phyloP scores from a whole-genome alignment of 202 grass and related monocot genomes.

The Eragrostis tef region DNA sequence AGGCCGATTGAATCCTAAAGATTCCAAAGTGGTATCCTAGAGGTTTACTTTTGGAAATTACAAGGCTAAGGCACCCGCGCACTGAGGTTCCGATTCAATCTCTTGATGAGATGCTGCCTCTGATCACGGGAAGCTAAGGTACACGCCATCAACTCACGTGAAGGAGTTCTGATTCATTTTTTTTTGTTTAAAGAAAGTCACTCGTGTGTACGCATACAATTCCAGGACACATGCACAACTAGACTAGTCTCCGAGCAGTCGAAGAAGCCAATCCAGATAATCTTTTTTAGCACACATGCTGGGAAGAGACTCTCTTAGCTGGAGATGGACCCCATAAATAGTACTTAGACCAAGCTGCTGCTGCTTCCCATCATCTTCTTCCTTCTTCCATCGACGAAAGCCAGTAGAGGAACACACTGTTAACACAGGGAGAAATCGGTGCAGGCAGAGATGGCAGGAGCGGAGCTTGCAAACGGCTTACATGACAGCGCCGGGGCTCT shows the following conservation, averaged over 20 bases:
- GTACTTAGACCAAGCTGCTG: conserved; percentile 22
- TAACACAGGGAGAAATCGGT: not conserved
- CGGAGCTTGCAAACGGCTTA: conserved; percentile 41
- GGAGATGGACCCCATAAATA: conserved; percentile 50
- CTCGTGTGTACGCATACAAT: not conserved
- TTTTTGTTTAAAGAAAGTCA: too few relatives aligned
- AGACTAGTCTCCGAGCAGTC: not conserved
- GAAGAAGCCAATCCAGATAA: not conserved
- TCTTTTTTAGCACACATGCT: not conserved
- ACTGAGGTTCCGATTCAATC: too few relatives aligned
- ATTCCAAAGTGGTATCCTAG: too few relatives aligned
- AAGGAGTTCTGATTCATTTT: too few relatives aligned
- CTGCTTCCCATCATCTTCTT: not conserved
- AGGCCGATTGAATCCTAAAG: too few relatives aligned
- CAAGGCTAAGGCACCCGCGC: too few relatives aligned
- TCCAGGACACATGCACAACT: not conserved
- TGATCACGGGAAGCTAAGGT: too few relatives aligned
- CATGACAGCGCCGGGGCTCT: conserved; percentile 22
- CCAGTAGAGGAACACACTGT: not conserved
- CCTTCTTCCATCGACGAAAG: not conserved
- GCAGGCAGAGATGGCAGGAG: conserved; percentile 33
- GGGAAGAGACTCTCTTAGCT: not conserved
- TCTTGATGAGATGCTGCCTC: too few relatives aligned
- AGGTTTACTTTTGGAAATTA: too few relatives aligned
- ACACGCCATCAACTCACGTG: too few relatives aligned